phyloP scores from a whole-genome alignment of 805 yeast genomes.

The Hanseniaspora clermontiae region DNA sequence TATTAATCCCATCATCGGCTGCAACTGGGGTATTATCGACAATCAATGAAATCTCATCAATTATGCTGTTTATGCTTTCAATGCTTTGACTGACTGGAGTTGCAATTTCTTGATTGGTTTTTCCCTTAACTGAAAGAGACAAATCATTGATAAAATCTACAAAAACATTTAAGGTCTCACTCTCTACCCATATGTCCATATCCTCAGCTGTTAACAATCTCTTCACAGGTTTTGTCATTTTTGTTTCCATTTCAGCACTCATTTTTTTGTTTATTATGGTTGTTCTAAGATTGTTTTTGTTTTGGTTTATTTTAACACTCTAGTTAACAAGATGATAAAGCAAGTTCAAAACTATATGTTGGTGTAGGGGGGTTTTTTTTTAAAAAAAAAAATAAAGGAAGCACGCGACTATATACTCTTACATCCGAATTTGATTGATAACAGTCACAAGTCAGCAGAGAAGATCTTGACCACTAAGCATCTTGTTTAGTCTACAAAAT shows the following conservation, averaged over 20 bases:
- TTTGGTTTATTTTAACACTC: too few relatives aligned
- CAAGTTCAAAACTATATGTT: too few relatives aligned
- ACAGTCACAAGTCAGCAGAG: background rate
- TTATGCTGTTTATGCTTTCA: constrained; percentile 28
- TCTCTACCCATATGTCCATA: constrained; percentile 44
- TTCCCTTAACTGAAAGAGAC: constrained; percentile 54
- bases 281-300: too few relatives aligned
- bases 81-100: constrained; percentile 30
- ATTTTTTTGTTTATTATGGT: background rate
- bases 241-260: background rate
- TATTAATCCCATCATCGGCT: constrained; percentile 36
- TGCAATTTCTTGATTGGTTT: constrained; percentile 36
- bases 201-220: constrained; percentile 49
- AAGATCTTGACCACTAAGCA: background rate
- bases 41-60: constrained; percentile 36
- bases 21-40: constrained; percentile 54
- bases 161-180: constrained; percentile 39
- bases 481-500: constrained; percentile 20
- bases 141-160: constrained; percentile 43
- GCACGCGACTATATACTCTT: background rate
- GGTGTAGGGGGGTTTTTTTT: too few relatives aligned
- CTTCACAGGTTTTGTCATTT: constrained; percentile 26
- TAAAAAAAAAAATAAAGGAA: background rate
- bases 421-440: background rate
- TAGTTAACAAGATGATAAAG: too few relatives aligned